phyloP scores from a whole-genome alignment of 768 basidiomycete species.

The Termitomyces sp. region DNA sequence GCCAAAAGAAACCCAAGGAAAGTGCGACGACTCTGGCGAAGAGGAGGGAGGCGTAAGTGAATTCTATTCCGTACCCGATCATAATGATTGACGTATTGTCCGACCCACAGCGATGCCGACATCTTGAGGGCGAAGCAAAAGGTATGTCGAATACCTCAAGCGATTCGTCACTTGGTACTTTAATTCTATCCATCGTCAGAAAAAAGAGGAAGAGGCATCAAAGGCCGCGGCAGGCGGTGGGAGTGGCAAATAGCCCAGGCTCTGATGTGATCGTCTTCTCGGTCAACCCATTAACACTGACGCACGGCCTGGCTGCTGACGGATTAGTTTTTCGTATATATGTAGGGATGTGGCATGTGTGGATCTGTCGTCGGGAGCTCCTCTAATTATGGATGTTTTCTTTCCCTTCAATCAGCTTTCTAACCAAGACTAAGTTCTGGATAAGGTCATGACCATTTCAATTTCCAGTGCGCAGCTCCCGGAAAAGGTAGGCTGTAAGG shows the following conservation, averaged over 20 bases:
- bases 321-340: neutral
- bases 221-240: slow-evolving; percentile 18
- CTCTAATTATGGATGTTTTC: neutral
- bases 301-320: neutral
- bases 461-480: neutral
- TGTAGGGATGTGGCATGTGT: neutral
- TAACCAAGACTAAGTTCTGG: neutral
- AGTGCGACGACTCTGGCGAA: slow-evolving; percentile 56
- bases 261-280: slow-evolving; percentile 10
- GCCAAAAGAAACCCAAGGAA: slow-evolving; percentile 65
- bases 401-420: neutral
- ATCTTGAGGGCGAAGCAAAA: slow-evolving; percentile 74
- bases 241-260: slow-evolving; percentile 31
- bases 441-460: neutral
- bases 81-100: slow-evolving; percentile 16
- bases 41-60: slow-evolving; percentile 71
- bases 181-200: slow-evolving; percentile 26
- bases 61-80: slow-evolving; percentile 4
- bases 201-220: slow-evolving; percentile 47
- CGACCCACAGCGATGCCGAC: slow-evolving; percentile 60
- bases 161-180: slow-evolving; percentile 1
- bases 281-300: slow-evolving; percentile 7
- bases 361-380: neutral
- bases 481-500: neutral
- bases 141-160: slow-evolving; percentile 34